Conservation (phyloP, 768 basidiomycete species). For the Russula vinacea region DNA sequence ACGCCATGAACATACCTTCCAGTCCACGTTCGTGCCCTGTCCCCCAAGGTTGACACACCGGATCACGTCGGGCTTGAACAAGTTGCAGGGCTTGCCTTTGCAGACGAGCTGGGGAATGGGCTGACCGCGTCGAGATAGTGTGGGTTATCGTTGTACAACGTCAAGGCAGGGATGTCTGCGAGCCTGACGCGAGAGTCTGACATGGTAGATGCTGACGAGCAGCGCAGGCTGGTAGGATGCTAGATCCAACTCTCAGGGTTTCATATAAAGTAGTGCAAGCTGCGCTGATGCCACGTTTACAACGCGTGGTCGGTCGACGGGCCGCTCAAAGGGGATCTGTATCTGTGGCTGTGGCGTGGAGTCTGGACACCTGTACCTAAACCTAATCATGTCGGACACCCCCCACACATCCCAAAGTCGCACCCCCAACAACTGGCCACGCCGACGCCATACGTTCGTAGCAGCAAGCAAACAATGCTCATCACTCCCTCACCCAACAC, state of each 20-base stretch:
- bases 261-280: conserved; percentile 8
- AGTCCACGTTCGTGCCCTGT: conserved; percentile 75
- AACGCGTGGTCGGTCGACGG: conserved; percentile 17
- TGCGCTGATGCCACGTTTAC: conserved; percentile 20
- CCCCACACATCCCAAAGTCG: conserved; percentile 65
- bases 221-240: not conserved
- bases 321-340: not conserved
- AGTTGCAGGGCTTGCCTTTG: conserved; percentile 69
- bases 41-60: conserved; percentile 82
- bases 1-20: conserved; percentile 60
- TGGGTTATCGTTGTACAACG: conserved; percentile 71
- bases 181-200: conserved; percentile 59
- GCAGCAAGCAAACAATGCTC: conserved; percentile 71
- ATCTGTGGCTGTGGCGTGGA: not conserved
- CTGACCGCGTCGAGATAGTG: conserved; percentile 58
- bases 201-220: conserved; percentile 40
- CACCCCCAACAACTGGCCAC: conserved; percentile 88
- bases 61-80: conserved; percentile 80
- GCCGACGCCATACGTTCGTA: conserved; percentile 73
- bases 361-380: not conserved
- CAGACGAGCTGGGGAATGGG: conserved; percentile 80
- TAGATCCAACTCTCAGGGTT: conserved; percentile 1
- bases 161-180: conserved; percentile 67
- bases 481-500: conserved; percentile 93
- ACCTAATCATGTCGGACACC: conserved; percentile 41